Conservation (phyloP, 768 basidiomycete species). For the Podaxis rugospora region DNA sequence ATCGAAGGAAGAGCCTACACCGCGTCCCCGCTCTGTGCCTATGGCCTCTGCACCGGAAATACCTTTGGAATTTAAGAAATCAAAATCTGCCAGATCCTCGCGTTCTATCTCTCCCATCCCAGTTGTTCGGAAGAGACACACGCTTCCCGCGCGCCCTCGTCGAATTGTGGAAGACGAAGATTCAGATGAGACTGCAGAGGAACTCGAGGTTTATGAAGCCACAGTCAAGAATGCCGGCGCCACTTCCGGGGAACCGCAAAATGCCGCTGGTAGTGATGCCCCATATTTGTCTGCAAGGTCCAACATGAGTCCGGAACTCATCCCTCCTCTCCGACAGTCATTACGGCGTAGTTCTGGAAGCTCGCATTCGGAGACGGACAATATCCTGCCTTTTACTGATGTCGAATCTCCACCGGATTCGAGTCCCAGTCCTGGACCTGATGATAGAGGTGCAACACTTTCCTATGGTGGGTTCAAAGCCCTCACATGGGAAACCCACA, state of each 20-base stretch:
- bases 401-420: conserved; percentile 9
- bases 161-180: not conserved
- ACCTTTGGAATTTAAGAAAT: not conserved
- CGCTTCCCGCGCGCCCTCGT: not conserved
- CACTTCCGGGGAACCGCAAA: not conserved
- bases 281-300: not conserved
- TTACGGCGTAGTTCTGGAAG: not conserved
- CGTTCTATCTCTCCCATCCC: not conserved
- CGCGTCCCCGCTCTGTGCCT: conserved; percentile 1
- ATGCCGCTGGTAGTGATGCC: too few species aligned
- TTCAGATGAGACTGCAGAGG: not conserved
- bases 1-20: not conserved
- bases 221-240: not conserved
- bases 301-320: not conserved
- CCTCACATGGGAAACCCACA: conserved; percentile 34
- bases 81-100: not conserved
- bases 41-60: not conserved
- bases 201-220: not conserved
- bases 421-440: conserved; percentile 7
- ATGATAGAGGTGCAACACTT: not conserved
- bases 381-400: not conserved
- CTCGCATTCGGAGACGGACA: not conserved
- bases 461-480: conserved; percentile 30
- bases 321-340: conserved; percentile 1
- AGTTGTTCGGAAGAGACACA: too few species aligned